Conservation (phyloP, 2,329 filamentous ascomycete genomes). For the Xylogone sp. region DNA sequence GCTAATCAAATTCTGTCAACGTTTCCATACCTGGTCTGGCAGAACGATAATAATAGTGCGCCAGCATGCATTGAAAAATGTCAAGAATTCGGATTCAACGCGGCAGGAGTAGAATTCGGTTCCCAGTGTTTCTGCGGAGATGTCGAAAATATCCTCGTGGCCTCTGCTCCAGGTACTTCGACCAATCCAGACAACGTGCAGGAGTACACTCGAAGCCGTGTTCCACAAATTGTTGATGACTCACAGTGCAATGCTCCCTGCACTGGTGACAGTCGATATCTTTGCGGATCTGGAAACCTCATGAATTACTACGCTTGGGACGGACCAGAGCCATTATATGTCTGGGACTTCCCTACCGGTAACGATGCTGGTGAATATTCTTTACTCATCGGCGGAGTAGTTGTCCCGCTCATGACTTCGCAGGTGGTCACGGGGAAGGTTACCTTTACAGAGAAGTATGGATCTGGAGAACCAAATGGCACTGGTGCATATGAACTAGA, state of each 20-base stretch:
- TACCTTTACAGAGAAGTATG: conserved; percentile 54
- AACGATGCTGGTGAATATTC: conserved; percentile 53
- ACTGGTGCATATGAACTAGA: conserved; percentile 65
- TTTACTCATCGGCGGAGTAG: conserved; percentile 54
- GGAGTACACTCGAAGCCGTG: conserved; percentile 38
- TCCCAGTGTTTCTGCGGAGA: conserved; percentile 23
- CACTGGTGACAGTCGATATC: neutral
- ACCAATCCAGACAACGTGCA: conserved; percentile 12
- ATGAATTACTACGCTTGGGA: conserved; percentile 4
- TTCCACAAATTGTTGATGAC: conserved; percentile 8
- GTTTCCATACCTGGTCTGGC: conserved; percentile 20
- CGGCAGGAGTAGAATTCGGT: conserved; percentile 21
- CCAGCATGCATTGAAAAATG: conserved; percentile 17
- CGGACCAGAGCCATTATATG: conserved; percentile 43
- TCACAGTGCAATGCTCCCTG: conserved; percentile 5
- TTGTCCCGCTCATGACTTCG: conserved; percentile 57
- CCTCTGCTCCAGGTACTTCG: conserved; percentile 11
- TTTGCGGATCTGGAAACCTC: conserved; percentile 6
- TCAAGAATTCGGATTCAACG: conserved; percentile 21
- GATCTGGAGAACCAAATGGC: conserved; percentile 53
- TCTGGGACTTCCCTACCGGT: conserved; percentile 48
- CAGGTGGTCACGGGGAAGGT: conserved; percentile 57
- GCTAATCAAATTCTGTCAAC: conserved; percentile 11
- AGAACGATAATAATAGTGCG: conserved; percentile 12
- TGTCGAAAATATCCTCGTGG: conserved; percentile 15